Conservation (phyloP, 495 filamentous ascomycete species). For the Neurospora sp. region DNA sequence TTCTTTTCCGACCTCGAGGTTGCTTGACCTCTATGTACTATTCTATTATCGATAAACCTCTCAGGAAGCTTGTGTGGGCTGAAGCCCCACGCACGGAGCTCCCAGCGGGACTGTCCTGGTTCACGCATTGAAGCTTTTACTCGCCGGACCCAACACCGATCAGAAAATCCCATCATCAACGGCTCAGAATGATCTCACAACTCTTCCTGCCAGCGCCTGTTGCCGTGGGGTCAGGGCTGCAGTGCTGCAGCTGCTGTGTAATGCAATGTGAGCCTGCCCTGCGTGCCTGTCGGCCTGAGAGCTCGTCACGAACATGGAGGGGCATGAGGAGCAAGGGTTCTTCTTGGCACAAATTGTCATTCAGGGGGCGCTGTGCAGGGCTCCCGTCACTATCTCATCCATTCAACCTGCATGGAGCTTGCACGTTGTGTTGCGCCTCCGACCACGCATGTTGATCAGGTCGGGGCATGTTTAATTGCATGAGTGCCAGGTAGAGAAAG, state of each 20-base stretch:
- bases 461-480: neutral
- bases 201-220: neutral
- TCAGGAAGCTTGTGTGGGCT: neutral
- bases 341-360: neutral
- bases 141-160: neutral
- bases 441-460: neutral
- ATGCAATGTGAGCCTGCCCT: neutral
- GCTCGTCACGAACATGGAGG: neutral
- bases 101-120: neutral
- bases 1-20: neutral
- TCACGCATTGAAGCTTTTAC: neutral
- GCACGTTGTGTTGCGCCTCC: neutral
- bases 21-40: neutral
- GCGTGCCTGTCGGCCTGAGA: neutral
- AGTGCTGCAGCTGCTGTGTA: neutral
- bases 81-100: neutral
- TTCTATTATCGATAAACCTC: neutral
- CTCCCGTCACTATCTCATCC: neutral
- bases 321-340: neutral
- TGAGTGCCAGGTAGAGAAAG: neutral
- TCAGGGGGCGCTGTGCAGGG: neutral
- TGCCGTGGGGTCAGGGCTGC: neutral
- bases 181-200: neutral
- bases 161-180: neutral
- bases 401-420: neutral